Evolutionary conservation across 352 stramenopile species (phyloP).

Genomic region (Paralagenidium karlingii): DNA sequence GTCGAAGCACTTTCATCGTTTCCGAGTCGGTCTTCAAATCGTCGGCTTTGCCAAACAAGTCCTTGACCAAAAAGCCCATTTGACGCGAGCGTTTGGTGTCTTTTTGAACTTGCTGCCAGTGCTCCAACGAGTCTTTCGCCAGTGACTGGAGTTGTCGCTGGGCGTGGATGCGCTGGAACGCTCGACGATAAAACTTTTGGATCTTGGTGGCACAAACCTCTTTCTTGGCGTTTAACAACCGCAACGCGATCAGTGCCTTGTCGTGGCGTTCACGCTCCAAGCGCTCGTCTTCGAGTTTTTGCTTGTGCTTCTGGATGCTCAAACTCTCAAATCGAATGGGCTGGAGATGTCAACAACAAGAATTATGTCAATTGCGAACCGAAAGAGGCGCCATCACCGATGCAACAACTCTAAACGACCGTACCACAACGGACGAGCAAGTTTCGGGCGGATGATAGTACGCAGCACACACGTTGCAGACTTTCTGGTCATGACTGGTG

Average conservation of each 20-base stretch:
- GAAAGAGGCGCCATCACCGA: no score
- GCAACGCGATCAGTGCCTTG: conserved; percentile 15
- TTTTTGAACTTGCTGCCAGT: conserved; percentile 22
- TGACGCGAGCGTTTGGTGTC: conserved; percentile 17
- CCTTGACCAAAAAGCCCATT: conserved; percentile 19
- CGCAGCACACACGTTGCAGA: no score
- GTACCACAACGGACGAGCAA: no score
- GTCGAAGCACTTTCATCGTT: conserved; percentile 20
- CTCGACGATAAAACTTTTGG: conserved; percentile 38
- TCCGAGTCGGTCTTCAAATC: conserved; percentile 24
- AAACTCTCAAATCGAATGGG: conserved; percentile 19
- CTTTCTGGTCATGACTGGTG: no score
- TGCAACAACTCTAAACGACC: no score
- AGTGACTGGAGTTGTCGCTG: no score
- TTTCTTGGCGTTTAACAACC: conserved; percentile 11
- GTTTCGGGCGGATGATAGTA: no score
- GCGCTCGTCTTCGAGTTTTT: conserved; percentile 17
- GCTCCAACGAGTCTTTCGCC: conserved; percentile 18
- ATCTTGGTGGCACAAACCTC: conserved; percentile 19
- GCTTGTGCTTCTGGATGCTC: conserved; percentile 18
- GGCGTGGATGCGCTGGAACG: conserved; percentile 8
- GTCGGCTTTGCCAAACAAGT: conserved; percentile 22
- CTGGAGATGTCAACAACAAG: conserved; percentile 26
- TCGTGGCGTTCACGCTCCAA: conserved; percentile 28
- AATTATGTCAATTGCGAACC: no score